Conservation (phyloP, 2,329 filamentous ascomycete genomes). For the Paraphoma chrysanthemicola region DNA sequence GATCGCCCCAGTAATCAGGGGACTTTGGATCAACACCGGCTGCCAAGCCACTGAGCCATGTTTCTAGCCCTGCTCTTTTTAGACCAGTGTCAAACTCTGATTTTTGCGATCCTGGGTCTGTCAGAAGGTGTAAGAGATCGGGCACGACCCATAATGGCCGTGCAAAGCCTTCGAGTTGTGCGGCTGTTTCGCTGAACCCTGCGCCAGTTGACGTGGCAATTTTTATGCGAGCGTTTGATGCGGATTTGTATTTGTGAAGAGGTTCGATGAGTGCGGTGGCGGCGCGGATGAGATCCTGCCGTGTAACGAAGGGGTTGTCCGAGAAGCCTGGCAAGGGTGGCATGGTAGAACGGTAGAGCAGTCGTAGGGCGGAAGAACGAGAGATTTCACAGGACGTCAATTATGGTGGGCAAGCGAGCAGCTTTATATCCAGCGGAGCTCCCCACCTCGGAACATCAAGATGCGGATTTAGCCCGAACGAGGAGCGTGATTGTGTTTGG, state of each 20-base stretch:
- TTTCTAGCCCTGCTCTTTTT: not conserved
- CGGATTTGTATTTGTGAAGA: slow-evolving; percentile 19
- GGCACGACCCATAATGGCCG: slow-evolving; percentile 23
- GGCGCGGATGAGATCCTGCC: slow-evolving; percentile 11
- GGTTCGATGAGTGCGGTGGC: slow-evolving; percentile 14
- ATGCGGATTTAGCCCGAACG: not conserved
- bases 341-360: slow-evolving; percentile 10
- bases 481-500: not conserved
- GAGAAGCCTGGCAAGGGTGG: slow-evolving; percentile 18
- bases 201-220: slow-evolving; percentile 21
- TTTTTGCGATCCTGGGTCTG: not conserved
- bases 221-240: slow-evolving; percentile 16
- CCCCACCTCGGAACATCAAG: not conserved
- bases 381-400: too few species aligned
- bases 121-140: slow-evolving; percentile 10
- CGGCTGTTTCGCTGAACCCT: slow-evolving; percentile 23
- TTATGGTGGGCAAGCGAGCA: not conserved
- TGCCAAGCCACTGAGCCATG: slow-evolving; percentile 18
- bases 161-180: slow-evolving; percentile 28
- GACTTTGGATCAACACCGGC: slow-evolving; percentile 29
- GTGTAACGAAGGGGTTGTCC: slow-evolving; percentile 17
- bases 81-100: not conserved
- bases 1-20: slow-evolving; percentile 54
- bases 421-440: not conserved
- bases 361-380: not conserved